Conservation (phyloP, 345 rosid species). For the Sonneratia caseolaris region DNA sequence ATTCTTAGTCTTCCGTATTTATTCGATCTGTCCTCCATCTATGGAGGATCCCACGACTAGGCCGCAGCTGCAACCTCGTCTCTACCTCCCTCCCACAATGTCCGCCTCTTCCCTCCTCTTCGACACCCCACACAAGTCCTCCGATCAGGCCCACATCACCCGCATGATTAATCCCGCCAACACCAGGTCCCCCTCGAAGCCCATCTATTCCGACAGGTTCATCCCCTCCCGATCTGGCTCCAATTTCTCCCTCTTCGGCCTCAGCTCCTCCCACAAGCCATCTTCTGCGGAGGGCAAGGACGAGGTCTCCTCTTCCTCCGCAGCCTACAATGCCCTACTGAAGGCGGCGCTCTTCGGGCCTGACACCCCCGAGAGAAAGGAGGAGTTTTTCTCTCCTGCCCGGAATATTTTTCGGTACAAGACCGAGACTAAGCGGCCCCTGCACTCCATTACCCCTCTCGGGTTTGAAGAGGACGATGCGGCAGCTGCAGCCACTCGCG, state of each 20-base stretch:
- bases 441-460: constrained; percentile 58
- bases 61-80: constrained; percentile 19
- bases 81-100: constrained; percentile 53
- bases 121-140: constrained; percentile 21
- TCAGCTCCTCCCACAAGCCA: constrained; percentile 32
- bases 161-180: constrained; percentile 67
- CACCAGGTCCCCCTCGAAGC: constrained; percentile 56
- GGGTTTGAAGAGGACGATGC: constrained; percentile 49
- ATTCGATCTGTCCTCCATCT: neutral
- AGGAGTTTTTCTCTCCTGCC: constrained; percentile 17
- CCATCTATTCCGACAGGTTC: constrained; percentile 88
- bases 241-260: constrained; percentile 73
- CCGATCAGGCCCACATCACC: constrained; percentile 35
- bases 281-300: constrained; percentile 48
- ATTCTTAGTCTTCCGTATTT: neutral
- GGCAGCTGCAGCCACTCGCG: constrained; percentile 36
- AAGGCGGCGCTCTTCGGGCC: constrained; percentile 74
- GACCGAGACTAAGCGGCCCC: constrained; percentile 63
- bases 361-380: constrained; percentile 64
- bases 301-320: constrained; percentile 35
- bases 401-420: constrained; percentile 81
- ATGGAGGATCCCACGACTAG: constrained; percentile 24
- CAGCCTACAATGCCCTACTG: constrained; percentile 59
- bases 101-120: constrained; percentile 32
- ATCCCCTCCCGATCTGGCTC: constrained; percentile 94